These are phyloP conservation scores for Firmiana major DNA, from an alignment of 345 rosid species.

Conservation along the genomic window DNA sequence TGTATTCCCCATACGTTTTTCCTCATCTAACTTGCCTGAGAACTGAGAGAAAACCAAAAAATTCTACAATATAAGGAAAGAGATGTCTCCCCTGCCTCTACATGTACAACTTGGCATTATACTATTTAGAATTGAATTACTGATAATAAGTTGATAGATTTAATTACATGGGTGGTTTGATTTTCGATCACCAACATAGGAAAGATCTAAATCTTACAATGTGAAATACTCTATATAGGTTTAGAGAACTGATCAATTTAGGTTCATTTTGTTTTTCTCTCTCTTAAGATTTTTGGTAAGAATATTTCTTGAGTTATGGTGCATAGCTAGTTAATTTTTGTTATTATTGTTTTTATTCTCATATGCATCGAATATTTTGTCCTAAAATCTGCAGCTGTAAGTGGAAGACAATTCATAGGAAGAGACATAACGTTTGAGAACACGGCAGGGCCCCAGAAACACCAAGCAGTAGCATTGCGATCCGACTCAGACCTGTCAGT, in stretches of 20 bases:
- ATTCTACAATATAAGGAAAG: not conserved
- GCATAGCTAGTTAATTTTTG: not conserved
- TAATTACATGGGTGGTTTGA: too few relatives aligned
- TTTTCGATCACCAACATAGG: too few relatives aligned
- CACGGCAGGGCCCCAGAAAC: slow-evolving; percentile 76
- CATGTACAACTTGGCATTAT: too few relatives aligned
- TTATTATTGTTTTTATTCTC: not conserved
- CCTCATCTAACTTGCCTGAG: not conserved
- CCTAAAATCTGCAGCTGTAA: slow-evolving; percentile 54
- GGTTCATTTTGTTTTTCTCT: too few relatives aligned
- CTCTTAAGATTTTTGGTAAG: too few relatives aligned
- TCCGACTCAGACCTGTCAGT: slow-evolving; percentile 76
- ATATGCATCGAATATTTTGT: not conserved
- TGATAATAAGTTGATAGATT: too few relatives aligned
- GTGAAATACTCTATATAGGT: too few relatives aligned
- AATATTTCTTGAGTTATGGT: too few relatives aligned
- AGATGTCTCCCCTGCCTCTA: not conserved
- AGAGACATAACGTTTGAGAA: slow-evolving; percentile 77
- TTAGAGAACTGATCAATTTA: too few relatives aligned
- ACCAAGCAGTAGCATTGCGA: slow-evolving; percentile 85
- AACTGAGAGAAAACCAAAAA: not conserved
- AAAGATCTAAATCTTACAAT: too few relatives aligned
- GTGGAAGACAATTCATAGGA: slow-evolving; percentile 80
- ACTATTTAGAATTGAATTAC: too few relatives aligned
- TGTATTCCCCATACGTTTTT: too few relatives aligned